phyloP scores from a whole-genome alignment of 2,329 filamentous ascomycete genomes.

The Aaosphaeria pasadenensis region DNA sequence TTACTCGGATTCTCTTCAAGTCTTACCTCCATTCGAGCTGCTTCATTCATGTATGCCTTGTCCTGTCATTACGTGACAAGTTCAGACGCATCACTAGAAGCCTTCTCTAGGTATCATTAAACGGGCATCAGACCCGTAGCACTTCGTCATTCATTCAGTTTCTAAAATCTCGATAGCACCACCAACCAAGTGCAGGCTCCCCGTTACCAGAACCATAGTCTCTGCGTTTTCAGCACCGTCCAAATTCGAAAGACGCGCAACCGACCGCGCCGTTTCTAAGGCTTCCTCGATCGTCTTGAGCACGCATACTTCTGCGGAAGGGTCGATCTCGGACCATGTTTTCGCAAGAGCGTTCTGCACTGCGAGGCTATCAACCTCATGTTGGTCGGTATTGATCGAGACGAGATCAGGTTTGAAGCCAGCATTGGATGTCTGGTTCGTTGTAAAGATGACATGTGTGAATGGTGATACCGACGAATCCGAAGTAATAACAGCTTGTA shows the following conservation, averaged over 20 bases:
- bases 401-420: conserved; percentile 64
- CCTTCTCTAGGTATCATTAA: too few species aligned
- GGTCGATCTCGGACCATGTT: conserved; percentile 50
- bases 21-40: too few species aligned
- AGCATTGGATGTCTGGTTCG: conserved; percentile 66
- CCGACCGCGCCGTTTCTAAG: conserved; percentile 54
- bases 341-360: conserved; percentile 68
- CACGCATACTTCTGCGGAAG: conserved; percentile 51
- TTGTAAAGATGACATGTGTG: conserved; percentile 73
- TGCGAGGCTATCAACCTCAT: conserved; percentile 56
- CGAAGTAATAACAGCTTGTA: conserved; percentile 37
- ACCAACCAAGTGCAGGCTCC: conserved; percentile 81
- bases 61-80: too few species aligned
- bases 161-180: conserved; percentile 73
- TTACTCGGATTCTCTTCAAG: too few species aligned
- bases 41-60: too few species aligned
- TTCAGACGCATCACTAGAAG: too few species aligned
- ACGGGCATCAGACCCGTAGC: too few species aligned
- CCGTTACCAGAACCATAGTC: conserved; percentile 70
- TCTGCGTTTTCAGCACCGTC: conserved; percentile 34
- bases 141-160: neutral
- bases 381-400: conserved; percentile 58
- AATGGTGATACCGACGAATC: conserved; percentile 50
- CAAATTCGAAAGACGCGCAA: conserved; percentile 28
- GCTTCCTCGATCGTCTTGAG: conserved; percentile 68